Percentiles rank a stretch among this genome's conserved stretches.
phyloP scores from a whole-genome alignment of 495 filamentous ascomycete species.

The Margaritispora aquatica region DNA sequence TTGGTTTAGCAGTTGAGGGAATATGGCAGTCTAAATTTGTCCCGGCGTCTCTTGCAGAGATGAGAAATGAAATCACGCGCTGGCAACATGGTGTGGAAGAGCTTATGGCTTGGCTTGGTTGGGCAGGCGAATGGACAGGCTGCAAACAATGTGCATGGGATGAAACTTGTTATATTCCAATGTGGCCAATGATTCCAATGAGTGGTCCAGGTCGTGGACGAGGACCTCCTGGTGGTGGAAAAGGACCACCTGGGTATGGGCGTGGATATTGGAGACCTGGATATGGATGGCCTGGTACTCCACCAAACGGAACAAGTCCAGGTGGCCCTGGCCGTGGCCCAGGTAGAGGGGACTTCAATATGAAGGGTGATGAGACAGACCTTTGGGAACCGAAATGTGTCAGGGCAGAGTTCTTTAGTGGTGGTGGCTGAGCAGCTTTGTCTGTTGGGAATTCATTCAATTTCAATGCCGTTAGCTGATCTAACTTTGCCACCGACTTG shows the following conservation, averaged over 20 bases:
- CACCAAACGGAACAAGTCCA: neutral
- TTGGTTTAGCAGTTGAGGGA: slow-evolving; percentile 26
- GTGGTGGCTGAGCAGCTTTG: too few relatives aligned
- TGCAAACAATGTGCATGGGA: slow-evolving; percentile 26
- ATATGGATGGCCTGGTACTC: slow-evolving; percentile 6
- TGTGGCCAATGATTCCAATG: slow-evolving; percentile 28
- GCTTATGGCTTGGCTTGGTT: slow-evolving; percentile 33
- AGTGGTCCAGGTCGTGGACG: slow-evolving; percentile 1
- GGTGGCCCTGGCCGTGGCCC: slow-evolving; percentile 2
- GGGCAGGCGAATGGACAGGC: slow-evolving; percentile 27
- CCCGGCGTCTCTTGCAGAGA: neutral
- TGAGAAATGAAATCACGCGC: slow-evolving; percentile 6
- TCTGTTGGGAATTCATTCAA: too few relatives aligned
- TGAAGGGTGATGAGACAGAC: slow-evolving; percentile 17
- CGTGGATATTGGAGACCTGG: slow-evolving; percentile 8
- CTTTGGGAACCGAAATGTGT: slow-evolving; percentile 20
- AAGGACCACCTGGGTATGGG: slow-evolving; percentile 8
- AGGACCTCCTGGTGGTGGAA: neutral
- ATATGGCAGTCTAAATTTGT: slow-evolving; percentile 5
- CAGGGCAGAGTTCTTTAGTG: neutral
- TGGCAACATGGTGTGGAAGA: slow-evolving; percentile 26
- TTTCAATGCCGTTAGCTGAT: too few relatives aligned
- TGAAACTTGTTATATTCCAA: slow-evolving; percentile 30
- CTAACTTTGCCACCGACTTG: too few relatives aligned
- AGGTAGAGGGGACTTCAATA: slow-evolving; percentile 9